Evolutionary conservation across 2,329 filamentous ascomycete genomes (phyloP).

Genomic region (Pyricularia grisea): DNA sequence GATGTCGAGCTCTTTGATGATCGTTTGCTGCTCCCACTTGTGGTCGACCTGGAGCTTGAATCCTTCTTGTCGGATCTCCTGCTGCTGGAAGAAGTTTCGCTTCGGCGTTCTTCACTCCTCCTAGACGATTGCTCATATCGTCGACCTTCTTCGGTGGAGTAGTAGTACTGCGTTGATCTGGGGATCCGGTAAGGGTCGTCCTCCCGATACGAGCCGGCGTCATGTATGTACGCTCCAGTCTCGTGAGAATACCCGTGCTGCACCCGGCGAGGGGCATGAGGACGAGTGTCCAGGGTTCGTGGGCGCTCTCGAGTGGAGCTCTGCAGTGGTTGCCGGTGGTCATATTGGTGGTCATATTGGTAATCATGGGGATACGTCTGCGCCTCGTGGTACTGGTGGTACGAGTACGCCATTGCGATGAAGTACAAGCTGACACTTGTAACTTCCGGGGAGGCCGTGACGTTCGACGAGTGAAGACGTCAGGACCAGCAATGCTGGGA

Average conservation of each 20-base stretch:
- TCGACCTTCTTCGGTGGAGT: background rate
- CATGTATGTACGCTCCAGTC: background rate
- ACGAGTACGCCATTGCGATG: background rate
- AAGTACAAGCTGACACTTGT: background rate
- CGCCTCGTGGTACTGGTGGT: background rate
- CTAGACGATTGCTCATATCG: background rate
- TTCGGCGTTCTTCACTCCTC: background rate
- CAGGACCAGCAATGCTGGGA: background rate
- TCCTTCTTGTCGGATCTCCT: slow-evolving; percentile 2
- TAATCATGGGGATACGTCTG: background rate
- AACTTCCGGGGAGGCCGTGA: background rate
- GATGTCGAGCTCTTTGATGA: background rate
- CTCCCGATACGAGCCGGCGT: slow-evolving; percentile 1
- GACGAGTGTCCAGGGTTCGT: background rate
- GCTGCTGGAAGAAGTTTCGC: background rate
- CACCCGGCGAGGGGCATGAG: slow-evolving; percentile 1
- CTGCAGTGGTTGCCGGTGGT: background rate
- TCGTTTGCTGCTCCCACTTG: background rate
- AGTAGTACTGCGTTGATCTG: background rate
- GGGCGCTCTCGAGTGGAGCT: background rate
- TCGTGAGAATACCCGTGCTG: slow-evolving; percentile 4
- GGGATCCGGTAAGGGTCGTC: slow-evolving; percentile 2
- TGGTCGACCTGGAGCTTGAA: background rate
- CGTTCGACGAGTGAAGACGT: background rate
- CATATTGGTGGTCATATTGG: background rate